Conservation (phyloP, 768 basidiomycete species). For the Boletus edulis region DNA sequence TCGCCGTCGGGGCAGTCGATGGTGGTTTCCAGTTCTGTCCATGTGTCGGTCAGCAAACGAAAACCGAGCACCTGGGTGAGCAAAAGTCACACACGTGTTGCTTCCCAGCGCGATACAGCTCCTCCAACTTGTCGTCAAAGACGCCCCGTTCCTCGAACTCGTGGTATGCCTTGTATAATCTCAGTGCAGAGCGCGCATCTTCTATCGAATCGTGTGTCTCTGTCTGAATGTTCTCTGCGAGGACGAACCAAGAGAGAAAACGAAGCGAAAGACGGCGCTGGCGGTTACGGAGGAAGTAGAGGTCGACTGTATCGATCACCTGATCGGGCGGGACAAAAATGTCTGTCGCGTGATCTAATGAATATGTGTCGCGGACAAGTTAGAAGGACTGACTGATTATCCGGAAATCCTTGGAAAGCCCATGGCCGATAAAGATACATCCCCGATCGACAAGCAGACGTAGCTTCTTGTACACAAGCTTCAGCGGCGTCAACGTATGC, state of each 20-base stretch:
- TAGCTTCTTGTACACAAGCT: constrained; percentile 98
- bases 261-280: constrained; percentile 88
- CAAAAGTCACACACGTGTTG: constrained; percentile 56
- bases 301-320: constrained; percentile 95
- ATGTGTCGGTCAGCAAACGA: not conserved
- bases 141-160: constrained; percentile 69
- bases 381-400: constrained; percentile 79
- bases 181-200: constrained; percentile 84
- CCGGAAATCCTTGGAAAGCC: constrained; percentile 94
- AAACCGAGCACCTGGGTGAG: not conserved
- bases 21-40: constrained; percentile 55
- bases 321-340: constrained; percentile 94
- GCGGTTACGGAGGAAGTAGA: constrained; percentile 82
- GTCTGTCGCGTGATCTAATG: constrained; percentile 45
- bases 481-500: constrained; percentile 90
- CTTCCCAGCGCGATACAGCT: constrained; percentile 74
- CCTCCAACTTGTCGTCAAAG: constrained; percentile 88
- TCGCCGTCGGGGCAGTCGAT: constrained; percentile 9
- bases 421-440: constrained; percentile 97
- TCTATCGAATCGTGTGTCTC: constrained; percentile 99
- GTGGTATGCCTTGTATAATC: constrained; percentile 80
- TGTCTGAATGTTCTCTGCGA: constrained; percentile 88
- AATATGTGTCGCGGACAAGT: not conserved
- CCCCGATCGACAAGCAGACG: constrained; percentile 90
- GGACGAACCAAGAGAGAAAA: constrained; percentile 93